These are phyloP conservation scores for Thelonectria olida DNA, from an alignment of 2,329 filamentous ascomycete species.

Conservation along the genomic window DNA sequence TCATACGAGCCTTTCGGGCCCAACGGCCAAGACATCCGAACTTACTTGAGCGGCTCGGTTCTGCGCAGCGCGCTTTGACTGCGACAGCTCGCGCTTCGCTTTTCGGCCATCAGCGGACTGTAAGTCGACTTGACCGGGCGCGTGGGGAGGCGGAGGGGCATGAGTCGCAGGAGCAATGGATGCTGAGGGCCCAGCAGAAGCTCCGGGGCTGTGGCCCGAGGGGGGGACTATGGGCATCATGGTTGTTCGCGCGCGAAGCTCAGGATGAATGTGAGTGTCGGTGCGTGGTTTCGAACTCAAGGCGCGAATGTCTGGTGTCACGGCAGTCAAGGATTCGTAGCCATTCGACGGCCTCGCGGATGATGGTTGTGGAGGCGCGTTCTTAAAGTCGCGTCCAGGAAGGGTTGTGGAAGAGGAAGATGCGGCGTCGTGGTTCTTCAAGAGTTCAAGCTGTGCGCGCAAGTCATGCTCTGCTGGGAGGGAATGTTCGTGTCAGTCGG, in stretches of 20 bases:
- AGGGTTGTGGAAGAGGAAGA: slow-evolving; percentile 42
- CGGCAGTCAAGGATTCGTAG: slow-evolving; percentile 52
- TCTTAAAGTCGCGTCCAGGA: slow-evolving; percentile 42
- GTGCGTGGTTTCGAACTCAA: slow-evolving; percentile 48
- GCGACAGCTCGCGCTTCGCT: slow-evolving; percentile 90
- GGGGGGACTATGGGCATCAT: slow-evolving; percentile 52
- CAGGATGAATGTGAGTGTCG: slow-evolving; percentile 60
- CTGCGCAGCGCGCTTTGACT: slow-evolving; percentile 95
- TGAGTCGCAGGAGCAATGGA: slow-evolving; percentile 42
- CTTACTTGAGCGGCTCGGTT: slow-evolving; percentile 96
- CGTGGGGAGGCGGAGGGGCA: slow-evolving; percentile 30
- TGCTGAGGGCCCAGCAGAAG: slow-evolving; percentile 39
- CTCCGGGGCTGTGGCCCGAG: slow-evolving; percentile 43
- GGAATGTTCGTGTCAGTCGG: slow-evolving; percentile 37
- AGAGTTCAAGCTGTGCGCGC: slow-evolving; percentile 55
- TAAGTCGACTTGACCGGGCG: slow-evolving; percentile 38
- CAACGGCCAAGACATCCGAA: slow-evolving; percentile 10
- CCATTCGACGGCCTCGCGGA: slow-evolving; percentile 53
- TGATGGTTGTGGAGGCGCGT: slow-evolving; percentile 41
- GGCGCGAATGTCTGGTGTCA: slow-evolving; percentile 47
- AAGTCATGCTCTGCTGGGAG: slow-evolving; percentile 51
- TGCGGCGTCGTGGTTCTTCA: slow-evolving; percentile 51
- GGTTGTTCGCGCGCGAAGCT: slow-evolving; percentile 51
- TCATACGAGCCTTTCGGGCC: not conserved
- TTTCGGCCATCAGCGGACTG: slow-evolving; percentile 68